phyloP scores from a whole-genome alignment of 1,284 basidiomycete genomes.

The Ganoderma multipileum region DNA sequence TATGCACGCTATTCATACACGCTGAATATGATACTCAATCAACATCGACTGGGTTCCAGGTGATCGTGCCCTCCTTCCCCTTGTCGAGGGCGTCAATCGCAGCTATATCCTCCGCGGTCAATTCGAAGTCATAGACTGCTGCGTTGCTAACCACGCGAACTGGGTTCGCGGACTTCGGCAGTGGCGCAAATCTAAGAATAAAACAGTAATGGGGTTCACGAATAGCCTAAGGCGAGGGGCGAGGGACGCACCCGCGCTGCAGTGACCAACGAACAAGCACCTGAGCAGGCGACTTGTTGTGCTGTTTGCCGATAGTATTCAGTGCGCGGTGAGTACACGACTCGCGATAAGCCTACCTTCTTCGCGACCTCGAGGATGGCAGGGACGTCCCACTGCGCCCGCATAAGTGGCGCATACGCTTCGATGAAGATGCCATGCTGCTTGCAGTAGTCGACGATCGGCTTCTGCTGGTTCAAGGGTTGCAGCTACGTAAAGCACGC shows the following conservation, averaged over 20 bases:
- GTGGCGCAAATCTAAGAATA: conserved; percentile 48
- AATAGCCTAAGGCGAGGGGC: background rate
- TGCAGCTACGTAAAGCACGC: conserved; percentile 60
- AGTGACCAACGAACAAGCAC: conserved; percentile 75
- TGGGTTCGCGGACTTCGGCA: conserved; percentile 61
- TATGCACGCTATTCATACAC: conserved; percentile 38
- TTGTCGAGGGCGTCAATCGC: conserved; percentile 54
- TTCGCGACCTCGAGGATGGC: conserved; percentile 49
- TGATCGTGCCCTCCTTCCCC: conserved; percentile 50
- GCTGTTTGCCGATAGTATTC: conserved; percentile 37
- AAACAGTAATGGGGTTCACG: background rate
- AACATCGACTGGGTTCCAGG: conserved; percentile 55
- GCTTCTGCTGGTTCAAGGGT: conserved; percentile 82
- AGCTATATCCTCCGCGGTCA: conserved; percentile 55
- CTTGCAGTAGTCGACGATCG: conserved; percentile 80
- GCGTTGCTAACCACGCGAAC: conserved; percentile 57
- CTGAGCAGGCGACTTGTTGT: conserved; percentile 60
- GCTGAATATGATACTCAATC: conserved; percentile 25
- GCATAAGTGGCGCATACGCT: conserved; percentile 63
- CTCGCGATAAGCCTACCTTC: conserved; percentile 40
- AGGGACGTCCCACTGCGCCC: conserved; percentile 49
- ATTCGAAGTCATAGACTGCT: conserved; percentile 58
- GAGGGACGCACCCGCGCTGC: conserved; percentile 50
- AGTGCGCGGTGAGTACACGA: background rate
- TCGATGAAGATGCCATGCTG: conserved; percentile 74